Conservation (phyloP, 2,329 filamentous ascomycete genomes). For the Fusarium penzigii region DNA sequence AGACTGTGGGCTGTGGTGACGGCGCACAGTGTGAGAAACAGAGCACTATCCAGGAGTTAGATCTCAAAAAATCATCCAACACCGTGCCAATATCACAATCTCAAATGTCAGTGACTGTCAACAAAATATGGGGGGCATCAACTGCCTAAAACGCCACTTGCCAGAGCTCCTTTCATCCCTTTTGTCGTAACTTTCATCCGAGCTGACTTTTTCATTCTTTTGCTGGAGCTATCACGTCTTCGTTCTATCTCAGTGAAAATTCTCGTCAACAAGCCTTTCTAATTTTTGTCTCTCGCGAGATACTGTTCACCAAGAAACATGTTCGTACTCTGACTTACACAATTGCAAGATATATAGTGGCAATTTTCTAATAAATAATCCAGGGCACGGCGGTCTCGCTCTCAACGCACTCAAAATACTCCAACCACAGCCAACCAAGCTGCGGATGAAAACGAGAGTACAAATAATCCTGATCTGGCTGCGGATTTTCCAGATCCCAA, state of each 20-base stretch:
- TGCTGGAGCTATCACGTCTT: too few species aligned
- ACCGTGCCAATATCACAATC: conserved; percentile 33
- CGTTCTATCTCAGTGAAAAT: not conserved
- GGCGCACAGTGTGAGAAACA: conserved; percentile 6
- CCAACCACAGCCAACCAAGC: not conserved
- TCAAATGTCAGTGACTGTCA: conserved; percentile 19
- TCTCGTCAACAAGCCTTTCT: not conserved
- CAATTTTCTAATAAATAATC: not conserved
- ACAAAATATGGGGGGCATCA: conserved; percentile 3
- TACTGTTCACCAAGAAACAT: not conserved
- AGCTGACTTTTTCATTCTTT: conserved; percentile 5
- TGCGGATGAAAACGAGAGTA: not conserved
- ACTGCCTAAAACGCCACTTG: conserved; percentile 23
- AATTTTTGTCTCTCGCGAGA: not conserved
- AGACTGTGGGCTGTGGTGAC: not conserved
- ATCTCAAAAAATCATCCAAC: conserved; percentile 31
- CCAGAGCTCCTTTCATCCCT: conserved; percentile 8
- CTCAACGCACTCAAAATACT: too few species aligned
- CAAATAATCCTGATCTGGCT: not conserved
- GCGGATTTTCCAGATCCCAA: not conserved
- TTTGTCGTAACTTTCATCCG: conserved; percentile 21
- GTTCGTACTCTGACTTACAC: not conserved
- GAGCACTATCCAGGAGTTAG: not conserved
- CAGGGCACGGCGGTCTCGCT: not conserved
- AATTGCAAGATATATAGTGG: not conserved